phyloP scores from a whole-genome alignment of 176 grass and related monocot species.

The Zoysia japonica region DNA sequence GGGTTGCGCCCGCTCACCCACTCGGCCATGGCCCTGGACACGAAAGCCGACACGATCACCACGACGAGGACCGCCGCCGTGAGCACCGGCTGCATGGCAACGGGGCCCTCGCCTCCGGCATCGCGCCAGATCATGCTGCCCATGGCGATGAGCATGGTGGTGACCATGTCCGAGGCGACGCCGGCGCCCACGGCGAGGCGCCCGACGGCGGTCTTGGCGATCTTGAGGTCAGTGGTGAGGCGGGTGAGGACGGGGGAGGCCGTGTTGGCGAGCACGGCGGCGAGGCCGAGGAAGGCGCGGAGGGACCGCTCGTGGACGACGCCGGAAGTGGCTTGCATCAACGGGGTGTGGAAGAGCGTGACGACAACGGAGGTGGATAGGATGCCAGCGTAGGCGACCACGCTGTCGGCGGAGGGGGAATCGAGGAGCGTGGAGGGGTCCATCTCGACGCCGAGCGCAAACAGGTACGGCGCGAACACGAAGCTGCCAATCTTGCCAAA shows the following conservation, averaged over 20 bases:
- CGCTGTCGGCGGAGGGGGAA: constrained; percentile 38
- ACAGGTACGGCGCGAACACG: constrained; percentile 65
- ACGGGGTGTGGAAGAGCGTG: constrained; percentile 42
- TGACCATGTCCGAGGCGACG: constrained; percentile 63
- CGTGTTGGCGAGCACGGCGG: constrained; percentile 46
- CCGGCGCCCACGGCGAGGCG: constrained; percentile 63
- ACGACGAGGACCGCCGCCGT: constrained; percentile 29
- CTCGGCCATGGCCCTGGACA: constrained; percentile 46
- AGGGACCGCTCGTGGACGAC: constrained; percentile 52
- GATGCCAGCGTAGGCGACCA: constrained; percentile 66
- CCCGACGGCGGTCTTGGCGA: constrained; percentile 68
- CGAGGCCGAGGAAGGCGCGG: constrained; percentile 52
- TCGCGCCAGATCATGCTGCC: constrained; percentile 67
- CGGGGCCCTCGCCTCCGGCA: not conserved
- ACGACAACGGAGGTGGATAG: constrained; percentile 49
- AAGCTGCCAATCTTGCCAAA: constrained; percentile 57
- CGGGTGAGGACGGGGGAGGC: constrained; percentile 69
- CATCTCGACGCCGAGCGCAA: constrained; percentile 84
- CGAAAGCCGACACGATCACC: constrained; percentile 39
- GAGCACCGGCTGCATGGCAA: constrained; percentile 27
- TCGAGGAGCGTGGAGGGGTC: constrained; percentile 57
- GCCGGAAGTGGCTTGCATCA: constrained; percentile 37
- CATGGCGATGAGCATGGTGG: constrained; percentile 55
- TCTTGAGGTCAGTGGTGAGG: constrained; percentile 72
- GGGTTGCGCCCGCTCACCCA: constrained; percentile 73